Conservation (phyloP, 352 stramenopile species). For the Phytophthora colocasiae region DNA sequence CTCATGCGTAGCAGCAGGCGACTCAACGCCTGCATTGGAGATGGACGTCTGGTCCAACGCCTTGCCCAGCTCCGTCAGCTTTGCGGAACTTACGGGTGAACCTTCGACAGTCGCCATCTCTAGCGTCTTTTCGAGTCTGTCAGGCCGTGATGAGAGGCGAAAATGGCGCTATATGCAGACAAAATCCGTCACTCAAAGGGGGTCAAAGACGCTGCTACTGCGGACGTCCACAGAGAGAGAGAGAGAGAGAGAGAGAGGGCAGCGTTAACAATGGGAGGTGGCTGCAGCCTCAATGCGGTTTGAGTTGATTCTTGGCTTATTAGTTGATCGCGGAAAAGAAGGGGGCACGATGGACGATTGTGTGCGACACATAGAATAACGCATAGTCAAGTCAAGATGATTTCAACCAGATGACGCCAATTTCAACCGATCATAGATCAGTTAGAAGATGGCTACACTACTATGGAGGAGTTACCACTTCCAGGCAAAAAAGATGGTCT, state of each 20-base stretch:
- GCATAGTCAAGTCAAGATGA: not conserved
- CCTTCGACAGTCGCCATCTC: conserved; percentile 41
- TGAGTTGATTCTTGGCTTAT: conserved; percentile 21
- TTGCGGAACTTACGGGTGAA: conserved; percentile 55
- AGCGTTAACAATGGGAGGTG: not conserved
- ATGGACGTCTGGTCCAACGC: conserved; percentile 81
- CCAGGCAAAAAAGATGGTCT: conserved; percentile 10
- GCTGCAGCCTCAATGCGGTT: conserved; percentile 4
- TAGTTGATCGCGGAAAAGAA: conserved; percentile 21
- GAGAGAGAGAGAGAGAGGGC: not conserved
- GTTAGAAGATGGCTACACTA: not conserved
- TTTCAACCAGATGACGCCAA: not conserved
- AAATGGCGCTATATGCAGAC: not conserved
- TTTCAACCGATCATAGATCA: too few relatives aligned
- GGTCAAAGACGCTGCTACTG: not conserved
- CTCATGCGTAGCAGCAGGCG: conserved; percentile 23
- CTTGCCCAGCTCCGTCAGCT: conserved; percentile 80
- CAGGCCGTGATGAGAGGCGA: conserved; percentile 1
- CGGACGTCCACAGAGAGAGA: not conserved
- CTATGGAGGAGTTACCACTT: not conserved
- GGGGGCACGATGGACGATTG: conserved; percentile 33
- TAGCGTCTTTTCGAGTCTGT: conserved; percentile 24
- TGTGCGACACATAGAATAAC: conserved; percentile 10
- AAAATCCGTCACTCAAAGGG: not conserved
- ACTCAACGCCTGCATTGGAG: conserved; percentile 39